A percentile compares a stretch with the other conserved stretches of the same genome.
phyloP scores from a whole-genome alignment of 1,284 basidiomycete species.

The Tilletiopsis washingtonensis region DNA sequence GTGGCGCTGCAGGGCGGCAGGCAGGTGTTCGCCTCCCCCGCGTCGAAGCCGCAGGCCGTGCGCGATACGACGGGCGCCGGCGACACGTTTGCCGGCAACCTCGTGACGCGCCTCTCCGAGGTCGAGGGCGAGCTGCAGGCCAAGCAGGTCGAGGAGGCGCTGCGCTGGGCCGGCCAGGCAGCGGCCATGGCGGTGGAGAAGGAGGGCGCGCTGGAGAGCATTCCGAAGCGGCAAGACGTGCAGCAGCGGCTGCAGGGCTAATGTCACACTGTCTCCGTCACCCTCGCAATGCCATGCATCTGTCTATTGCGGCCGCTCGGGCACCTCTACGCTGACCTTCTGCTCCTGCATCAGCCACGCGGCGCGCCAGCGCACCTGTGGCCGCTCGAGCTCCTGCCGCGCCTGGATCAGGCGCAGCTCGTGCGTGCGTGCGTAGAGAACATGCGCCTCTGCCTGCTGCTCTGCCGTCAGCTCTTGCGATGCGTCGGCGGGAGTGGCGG shows the following conservation, averaged over 20 bases:
- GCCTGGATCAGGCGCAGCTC: background rate
- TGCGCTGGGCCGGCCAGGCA: constrained; percentile 26
- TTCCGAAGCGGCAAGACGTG: constrained; percentile 28
- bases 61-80: constrained; percentile 45
- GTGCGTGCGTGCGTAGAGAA: background rate
- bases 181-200: constrained; percentile 41
- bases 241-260: too few species aligned
- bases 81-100: constrained; percentile 43
- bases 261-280: too few species aligned
- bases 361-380: background rate
- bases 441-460: background rate
- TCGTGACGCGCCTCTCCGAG: constrained; percentile 9
- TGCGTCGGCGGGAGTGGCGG: background rate
- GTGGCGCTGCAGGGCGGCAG: constrained; percentile 13
- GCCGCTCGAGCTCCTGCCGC: background rate
- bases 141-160: constrained; percentile 6
- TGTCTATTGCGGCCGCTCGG: too few species aligned
- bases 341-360: background rate
- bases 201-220: constrained; percentile 43
- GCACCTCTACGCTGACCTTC: too few species aligned
- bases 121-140: constrained; percentile 2
- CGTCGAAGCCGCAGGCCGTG: constrained; percentile 28
- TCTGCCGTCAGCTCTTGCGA: too few species aligned
- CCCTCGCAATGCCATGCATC: too few species aligned
- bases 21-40: constrained; percentile 16